Conservation (phyloP, 2,329 filamentous ascomycete genomes). For the Hypoxylon sp. region DNA sequence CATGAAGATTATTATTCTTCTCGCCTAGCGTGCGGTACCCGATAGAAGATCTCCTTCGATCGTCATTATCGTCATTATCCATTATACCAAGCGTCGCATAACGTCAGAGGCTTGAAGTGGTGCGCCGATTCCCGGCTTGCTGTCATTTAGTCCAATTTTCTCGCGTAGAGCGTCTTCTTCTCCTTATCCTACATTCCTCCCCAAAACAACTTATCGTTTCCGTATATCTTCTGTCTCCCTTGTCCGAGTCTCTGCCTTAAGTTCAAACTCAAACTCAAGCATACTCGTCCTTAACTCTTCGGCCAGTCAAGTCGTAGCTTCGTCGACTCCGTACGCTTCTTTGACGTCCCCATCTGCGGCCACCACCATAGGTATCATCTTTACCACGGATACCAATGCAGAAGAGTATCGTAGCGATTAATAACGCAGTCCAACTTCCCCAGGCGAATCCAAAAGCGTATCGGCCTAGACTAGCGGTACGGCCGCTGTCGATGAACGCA, state of each 20-base stretch:
- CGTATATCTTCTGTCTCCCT: conserved; percentile 9
- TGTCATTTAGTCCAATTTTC: conserved; percentile 10
- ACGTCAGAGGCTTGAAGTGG: not conserved
- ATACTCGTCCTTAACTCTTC: conserved; percentile 79
- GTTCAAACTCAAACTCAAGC: conserved; percentile 64
- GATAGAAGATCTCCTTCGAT: conserved; percentile 4
- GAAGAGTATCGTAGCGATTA: conserved; percentile 78
- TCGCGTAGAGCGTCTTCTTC: not conserved
- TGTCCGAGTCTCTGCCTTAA: not conserved
- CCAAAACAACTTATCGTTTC: not conserved
- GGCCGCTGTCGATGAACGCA: conserved; percentile 70
- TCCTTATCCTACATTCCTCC: not conserved
- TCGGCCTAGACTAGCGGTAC: conserved; percentile 72
- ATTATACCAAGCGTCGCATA: conserved; percentile 8
- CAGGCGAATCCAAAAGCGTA: conserved; percentile 85
- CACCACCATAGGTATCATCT: conserved; percentile 60
- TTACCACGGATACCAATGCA: conserved; percentile 71
- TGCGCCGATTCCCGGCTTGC: conserved; percentile 3
- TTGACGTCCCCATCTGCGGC: conserved; percentile 64
- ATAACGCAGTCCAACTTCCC: conserved; percentile 76
- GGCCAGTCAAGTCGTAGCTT: conserved; percentile 66
- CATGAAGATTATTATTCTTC: not conserved
- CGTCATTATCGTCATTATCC: conserved; percentile 14
- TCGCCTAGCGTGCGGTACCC: conserved; percentile 1
- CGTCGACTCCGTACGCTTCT: conserved; percentile 67